Evolutionary conservation across 371 early-diverging fungal genomes (phyloP).

Genomic region (Lichtheimia corymbifera): DNA sequence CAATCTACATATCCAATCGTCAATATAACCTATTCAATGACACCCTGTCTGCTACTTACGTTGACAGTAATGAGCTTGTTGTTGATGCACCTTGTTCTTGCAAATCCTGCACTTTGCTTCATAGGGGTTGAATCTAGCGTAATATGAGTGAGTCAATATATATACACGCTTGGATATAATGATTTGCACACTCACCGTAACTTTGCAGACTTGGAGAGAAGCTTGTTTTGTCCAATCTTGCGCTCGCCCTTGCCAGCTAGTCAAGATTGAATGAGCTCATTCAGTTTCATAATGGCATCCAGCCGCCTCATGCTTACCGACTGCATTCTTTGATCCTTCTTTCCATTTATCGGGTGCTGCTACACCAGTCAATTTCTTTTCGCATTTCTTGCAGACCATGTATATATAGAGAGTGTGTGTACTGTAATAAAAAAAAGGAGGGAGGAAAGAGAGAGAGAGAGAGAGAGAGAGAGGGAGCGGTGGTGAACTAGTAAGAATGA

Average conservation of each 20-base stretch:
- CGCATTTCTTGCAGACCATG: slow-evolving; percentile 72
- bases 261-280: background rate
- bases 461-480: background rate
- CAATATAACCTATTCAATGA: background rate
- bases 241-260: slow-evolving; percentile 53
- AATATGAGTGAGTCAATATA: background rate
- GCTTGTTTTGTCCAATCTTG: slow-evolving; percentile 70
- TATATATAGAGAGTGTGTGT: background rate
- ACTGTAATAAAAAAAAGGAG: background rate
- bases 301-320: slow-evolving; percentile 26
- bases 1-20: slow-evolving; percentile 39
- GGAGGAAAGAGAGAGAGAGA: background rate
- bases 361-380: slow-evolving; percentile 68
- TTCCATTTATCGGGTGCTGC: slow-evolving; percentile 73
- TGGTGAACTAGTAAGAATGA: background rate
- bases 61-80: slow-evolving; percentile 71
- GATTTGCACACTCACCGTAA: slow-evolving; percentile 38
- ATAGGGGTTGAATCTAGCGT: slow-evolving; percentile 48
- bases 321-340: slow-evolving; percentile 63
- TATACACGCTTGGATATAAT: background rate
- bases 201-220: slow-evolving; percentile 63
- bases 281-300: background rate
- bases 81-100: slow-evolving; percentile 66
- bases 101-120: slow-evolving; percentile 67
- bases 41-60: slow-evolving; percentile 24